Conservation (phyloP, 2,329 filamentous ascomycete genomes). For the Xylaria sp. region DNA sequence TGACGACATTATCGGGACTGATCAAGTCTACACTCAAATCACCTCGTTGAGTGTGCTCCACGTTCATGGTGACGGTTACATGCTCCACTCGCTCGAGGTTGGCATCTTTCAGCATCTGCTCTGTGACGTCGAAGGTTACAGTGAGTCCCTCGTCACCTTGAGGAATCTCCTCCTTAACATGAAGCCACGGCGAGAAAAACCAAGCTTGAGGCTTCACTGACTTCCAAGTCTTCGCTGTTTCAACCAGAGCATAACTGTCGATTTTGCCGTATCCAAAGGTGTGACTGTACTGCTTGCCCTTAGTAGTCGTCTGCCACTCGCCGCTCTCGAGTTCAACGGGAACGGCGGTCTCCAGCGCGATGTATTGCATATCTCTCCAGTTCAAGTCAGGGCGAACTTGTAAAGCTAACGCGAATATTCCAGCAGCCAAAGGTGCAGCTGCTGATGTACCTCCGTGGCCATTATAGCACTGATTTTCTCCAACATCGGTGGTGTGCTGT, state of each 20-base stretch:
- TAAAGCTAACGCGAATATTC: constrained; percentile 83
- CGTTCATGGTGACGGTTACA: constrained; percentile 96
- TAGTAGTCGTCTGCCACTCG: constrained; percentile 75
- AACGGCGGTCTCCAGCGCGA: constrained; percentile 78
- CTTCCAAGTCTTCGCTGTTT: constrained; percentile 78
- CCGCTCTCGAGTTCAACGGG: constrained; percentile 66
- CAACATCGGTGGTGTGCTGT: constrained; percentile 89
- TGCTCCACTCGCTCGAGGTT: constrained; percentile 88
- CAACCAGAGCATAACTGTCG: constrained; percentile 78
- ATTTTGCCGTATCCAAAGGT: constrained; percentile 95
- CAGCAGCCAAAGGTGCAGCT: constrained; percentile 85
- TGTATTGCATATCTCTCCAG: constrained; percentile 93
- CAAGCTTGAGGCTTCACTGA: constrained; percentile 93
- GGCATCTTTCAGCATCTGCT: constrained; percentile 71
- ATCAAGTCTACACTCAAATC: constrained; percentile 89
- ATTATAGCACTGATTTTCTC: constrained; percentile 69
- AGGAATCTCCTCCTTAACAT: constrained; percentile 79
- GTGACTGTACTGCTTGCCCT: constrained; percentile 86
- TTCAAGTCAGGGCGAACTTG: constrained; percentile 78
- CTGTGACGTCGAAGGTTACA: constrained; percentile 75
- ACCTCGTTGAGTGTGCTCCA: constrained; percentile 78
- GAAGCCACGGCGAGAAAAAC: constrained; percentile 90
- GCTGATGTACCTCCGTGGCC: constrained; percentile 94
- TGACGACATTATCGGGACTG: constrained; percentile 75
- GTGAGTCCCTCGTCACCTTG: constrained; percentile 76